Evolutionary conservation across 495 filamentous ascomycete species (phyloP).

Genomic region (Wilcoxina mikolae): DNA sequence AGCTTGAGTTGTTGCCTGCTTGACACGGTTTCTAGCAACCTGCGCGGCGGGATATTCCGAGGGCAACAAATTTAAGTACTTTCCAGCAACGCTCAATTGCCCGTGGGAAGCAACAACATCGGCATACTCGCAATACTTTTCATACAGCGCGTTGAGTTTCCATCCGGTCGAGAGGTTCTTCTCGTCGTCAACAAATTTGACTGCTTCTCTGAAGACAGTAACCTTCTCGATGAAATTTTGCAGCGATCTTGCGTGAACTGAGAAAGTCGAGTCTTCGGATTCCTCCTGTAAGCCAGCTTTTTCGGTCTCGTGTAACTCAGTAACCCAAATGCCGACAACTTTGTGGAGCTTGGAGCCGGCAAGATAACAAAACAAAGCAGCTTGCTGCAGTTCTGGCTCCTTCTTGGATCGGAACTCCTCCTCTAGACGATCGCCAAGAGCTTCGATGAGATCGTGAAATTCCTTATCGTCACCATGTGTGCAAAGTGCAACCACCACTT

Average conservation of each 20-base stretch:
- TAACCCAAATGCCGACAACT: conserved; percentile 84
- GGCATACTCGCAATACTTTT: conserved; percentile 93
- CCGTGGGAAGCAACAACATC: conserved; percentile 88
- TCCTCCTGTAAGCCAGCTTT: conserved; percentile 52
- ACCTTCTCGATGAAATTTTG: conserved; percentile 97
- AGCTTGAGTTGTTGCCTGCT: conserved; percentile 46
- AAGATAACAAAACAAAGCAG: conserved; percentile 90
- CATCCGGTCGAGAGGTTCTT: conserved; percentile 54
- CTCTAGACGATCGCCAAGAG: conserved; percentile 77
- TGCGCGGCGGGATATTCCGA: conserved; percentile 76
- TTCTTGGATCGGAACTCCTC: conserved; percentile 44
- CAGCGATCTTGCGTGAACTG: conserved; percentile 73
- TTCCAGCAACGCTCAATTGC: conserved; percentile 69
- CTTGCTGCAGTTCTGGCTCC: conserved; percentile 49
- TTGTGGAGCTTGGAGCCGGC: conserved; percentile 95
- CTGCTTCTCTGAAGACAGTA: conserved; percentile 86
- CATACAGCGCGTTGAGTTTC: conserved; percentile 79
- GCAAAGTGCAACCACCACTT: conserved; percentile 87
- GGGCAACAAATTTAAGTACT: conserved; percentile 81
- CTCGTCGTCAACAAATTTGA: conserved; percentile 76
- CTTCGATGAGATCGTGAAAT: conserved; percentile 92
- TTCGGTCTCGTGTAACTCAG: conserved; percentile 71
- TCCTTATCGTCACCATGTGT: conserved; percentile 82
- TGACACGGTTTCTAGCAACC: conserved; percentile 71
- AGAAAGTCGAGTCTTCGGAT: conserved; percentile 64